These are phyloP conservation scores for Odonthalia washingtoniensis DNA, from an alignment of 31 red algal species.

Conservation along the genomic window DNA sequence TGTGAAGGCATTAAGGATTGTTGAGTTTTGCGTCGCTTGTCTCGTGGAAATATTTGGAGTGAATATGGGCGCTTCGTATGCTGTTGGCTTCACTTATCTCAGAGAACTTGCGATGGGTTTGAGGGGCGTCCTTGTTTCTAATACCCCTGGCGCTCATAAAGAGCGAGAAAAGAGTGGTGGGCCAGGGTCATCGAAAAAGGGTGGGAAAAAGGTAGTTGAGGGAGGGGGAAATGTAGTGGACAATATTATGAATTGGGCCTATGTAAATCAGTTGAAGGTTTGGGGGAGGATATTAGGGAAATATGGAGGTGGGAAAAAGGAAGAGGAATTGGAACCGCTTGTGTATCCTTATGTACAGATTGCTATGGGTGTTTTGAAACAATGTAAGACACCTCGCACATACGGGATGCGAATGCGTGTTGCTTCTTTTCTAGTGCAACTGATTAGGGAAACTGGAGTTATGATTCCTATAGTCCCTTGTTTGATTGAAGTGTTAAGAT, in stretches of 20 bases:
- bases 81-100: constrained; percentile 76
- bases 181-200: no score
- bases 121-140: constrained; percentile 70
- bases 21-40: constrained; percentile 71
- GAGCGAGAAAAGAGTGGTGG: no score
- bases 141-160: constrained; percentile 53
- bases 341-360: constrained; percentile 89
- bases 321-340: constrained; percentile 75
- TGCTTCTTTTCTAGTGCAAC: constrained; percentile 71
- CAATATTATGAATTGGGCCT: constrained; percentile 88
- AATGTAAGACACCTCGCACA: constrained; percentile 68
- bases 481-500: constrained; percentile 69
- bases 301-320: constrained; percentile 61
- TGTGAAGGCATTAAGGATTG: constrained; percentile 55
- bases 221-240: no score
- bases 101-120: constrained; percentile 82
- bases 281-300: constrained; percentile 79
- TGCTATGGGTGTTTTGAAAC: constrained; percentile 70
- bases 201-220: no score
- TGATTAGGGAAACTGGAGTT: constrained; percentile 54
- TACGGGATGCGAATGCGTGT: constrained; percentile 84
- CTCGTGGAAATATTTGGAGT: constrained; percentile 84
- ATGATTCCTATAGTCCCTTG: constrained; percentile 80
- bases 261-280: constrained; percentile 75
- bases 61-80: constrained; percentile 85